Evolutionary conservation across 163 green algal genomes (phyloP).

Genomic region (Prototheca stagnorum): DNA sequence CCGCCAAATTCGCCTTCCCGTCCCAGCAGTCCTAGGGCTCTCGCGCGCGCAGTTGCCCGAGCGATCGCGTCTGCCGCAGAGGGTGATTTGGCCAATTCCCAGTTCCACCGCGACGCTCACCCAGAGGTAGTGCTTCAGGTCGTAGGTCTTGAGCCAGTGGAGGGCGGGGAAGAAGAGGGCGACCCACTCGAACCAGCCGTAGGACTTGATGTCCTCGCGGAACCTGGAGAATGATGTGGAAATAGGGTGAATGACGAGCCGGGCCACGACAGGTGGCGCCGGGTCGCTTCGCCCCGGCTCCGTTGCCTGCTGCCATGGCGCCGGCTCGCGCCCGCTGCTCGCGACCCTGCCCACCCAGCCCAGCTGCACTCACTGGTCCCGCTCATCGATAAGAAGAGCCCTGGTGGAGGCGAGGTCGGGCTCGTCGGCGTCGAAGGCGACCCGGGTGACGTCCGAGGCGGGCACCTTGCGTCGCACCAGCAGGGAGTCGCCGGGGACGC

Average conservation of each 20-base stretch:
- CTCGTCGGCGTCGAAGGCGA: neutral
- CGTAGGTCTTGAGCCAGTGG: constrained; percentile 37
- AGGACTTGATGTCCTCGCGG: neutral
- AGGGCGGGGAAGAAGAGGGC: constrained; percentile 37
- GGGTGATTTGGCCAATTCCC: no score
- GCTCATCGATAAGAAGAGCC: neutral
- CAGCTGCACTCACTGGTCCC: neutral
- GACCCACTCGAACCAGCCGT: constrained; percentile 23
- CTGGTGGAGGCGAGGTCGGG: no score
- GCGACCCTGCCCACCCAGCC: no score
- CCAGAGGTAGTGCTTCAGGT: constrained; percentile 20
- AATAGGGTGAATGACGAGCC: neutral
- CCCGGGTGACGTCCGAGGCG: neutral
- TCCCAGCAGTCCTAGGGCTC: no score
- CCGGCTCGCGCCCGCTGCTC: neutral
- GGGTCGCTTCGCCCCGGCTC: neutral
- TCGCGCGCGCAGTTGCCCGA: no score
- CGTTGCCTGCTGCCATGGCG: neutral
- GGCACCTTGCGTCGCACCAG: no score
- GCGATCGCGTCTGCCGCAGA: no score
- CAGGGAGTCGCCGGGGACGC: no score
- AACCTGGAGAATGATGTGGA: constrained; percentile 1
- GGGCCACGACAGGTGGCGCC: neutral
- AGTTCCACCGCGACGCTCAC: constrained; percentile 8
- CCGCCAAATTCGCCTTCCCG: neutral